Base-by-base conservation (phyloP, 2,329 filamentous ascomycete species). In the Myriangium duriaei region DNA sequence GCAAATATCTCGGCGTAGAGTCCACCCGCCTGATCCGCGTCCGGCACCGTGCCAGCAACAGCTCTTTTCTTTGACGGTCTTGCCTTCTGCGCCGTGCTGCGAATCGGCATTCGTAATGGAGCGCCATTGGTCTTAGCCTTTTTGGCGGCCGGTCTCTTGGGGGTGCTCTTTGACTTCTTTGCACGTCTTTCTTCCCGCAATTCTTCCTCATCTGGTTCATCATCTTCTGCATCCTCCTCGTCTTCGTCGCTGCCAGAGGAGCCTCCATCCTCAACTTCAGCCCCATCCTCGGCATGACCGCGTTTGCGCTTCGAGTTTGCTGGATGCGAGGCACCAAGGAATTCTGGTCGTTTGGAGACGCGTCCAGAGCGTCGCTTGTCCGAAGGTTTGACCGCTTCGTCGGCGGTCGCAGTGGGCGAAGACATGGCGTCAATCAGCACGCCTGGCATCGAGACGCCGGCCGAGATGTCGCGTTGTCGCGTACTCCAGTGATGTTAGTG, bases 1-100 rank as follows among this genome's bases (percentile, higher is more conserved):
- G 66, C 68, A 51, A 79, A 79, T 11, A 79, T 65, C 48, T 78
- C 71, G 45, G 68, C 72, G 50, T 73, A 79, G 11, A 79, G 55
- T 7, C 74, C 67, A 34, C 61, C 73, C 13, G 62, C 64, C 43
- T 71, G 65, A 29, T 68, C 63, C 9, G 63, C 65, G 39, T 68
- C 63, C 41, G 66, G 62, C 49, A 64, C 69, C 41, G 68, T 67
- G 43, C 68, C 63, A 15, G 66, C 57, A 30, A 64, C 66, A 32
- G 64, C 62, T 47, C 70, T 74, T 49, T 64, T 65, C 13, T 58
- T 54, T 42, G 66, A 67, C 30, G 63, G 58, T 26, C 60, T 48
- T 41, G 62, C 63, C 49, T 57, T 64, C 21, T 56, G 55, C 46
- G 61, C 60, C 30, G 65, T 63, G 5, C 69, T 67, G 15, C 74